Base-by-base conservation (phyloP, 768 basidiomycete genomes). In the Collybiopsis luxurians region DNA sequence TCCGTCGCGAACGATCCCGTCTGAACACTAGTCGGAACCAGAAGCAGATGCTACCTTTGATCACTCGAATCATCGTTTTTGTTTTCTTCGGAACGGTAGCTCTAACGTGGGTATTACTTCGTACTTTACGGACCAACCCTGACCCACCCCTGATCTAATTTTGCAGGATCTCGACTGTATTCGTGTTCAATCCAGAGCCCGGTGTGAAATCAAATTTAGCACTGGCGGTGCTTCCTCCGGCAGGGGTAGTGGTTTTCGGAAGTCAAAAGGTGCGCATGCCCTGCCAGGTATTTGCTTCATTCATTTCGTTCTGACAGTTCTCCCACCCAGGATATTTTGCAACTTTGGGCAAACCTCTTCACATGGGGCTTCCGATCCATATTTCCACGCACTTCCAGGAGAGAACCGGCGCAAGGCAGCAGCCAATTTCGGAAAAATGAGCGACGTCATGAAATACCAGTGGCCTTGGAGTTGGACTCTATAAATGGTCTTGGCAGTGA, bases 261-360 rank as follows among this genome's bases (percentile, higher is more conserved):
- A 52, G 34, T 38, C 50, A 52, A 27, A 36, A 34, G 31, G 31
- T 40, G 38, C 24, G 11, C n/a, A n/a, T n/a, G n/a, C n/a, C n/a
- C n/a, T n/a, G n/a, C n/a, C n/a, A n/a, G n/a, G n/a, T n/a, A n/a
- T n/a, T n/a, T n/a, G n/a, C n/a, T n/a, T n/a, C n/a, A n/a, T n/a
- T n/a, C n/a, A n/a, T n/a, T n/a, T n/a, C n/a, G n/a, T n/a, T n/a
- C n/a, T n/a, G n/a, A n/a, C n/a, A n/a, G n/a, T n/a, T n/a, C n/a
- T n/a, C n/a, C n/a, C n/a, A n/a, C n/a, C n/a, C 50, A 52, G 50
- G 50, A 52, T 31, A 11, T 52, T 23, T 17, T 52, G 9, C 50
- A 39, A 17, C 12, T 21, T 10, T 52, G 50, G 50, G 11, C 21
- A 9, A 21, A 39, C n/a, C 50, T 52, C 31, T 21, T n/a, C n/a